Percentiles rank a stretch among this genome's conserved stretches.
phyloP scores from a whole-genome alignment of 768 basidiomycete species.

The Kondoa subrosea region DNA sequence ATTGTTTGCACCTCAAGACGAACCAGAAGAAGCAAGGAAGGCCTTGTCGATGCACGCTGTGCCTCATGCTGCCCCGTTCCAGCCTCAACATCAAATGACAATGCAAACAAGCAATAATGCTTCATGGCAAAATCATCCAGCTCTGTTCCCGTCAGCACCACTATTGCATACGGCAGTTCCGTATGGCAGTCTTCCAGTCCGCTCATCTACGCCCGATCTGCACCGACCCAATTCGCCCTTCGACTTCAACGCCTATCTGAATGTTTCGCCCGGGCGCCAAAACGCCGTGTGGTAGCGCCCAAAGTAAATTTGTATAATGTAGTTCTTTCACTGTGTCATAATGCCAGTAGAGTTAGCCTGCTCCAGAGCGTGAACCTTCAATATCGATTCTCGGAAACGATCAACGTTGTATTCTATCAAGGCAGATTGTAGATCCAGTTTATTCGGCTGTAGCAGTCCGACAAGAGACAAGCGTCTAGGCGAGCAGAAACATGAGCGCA shows the following conservation, averaged over 20 bases:
- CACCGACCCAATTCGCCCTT: neutral
- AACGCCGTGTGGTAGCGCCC: neutral
- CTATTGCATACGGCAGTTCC: neutral
- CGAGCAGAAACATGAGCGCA: neutral
- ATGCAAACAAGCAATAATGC: neutral
- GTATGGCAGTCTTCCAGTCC: neutral
- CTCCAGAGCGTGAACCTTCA: slow-evolving; percentile 65
- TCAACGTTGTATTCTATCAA: slow-evolving; percentile 74
- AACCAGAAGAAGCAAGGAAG: neutral
- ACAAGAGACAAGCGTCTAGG: slow-evolving; percentile 35
- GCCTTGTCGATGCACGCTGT: neutral
- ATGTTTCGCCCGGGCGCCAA: neutral
- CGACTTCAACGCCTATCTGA: neutral
- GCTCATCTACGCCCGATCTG: neutral
- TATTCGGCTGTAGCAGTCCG: slow-evolving; percentile 53
- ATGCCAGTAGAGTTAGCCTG: neutral
- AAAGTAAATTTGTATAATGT: neutral
- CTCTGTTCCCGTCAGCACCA: neutral
- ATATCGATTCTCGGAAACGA: slow-evolving; percentile 62
- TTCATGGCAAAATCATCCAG: neutral
- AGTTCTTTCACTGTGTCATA: neutral
- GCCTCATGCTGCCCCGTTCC: neutral
- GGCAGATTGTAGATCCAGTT: slow-evolving; percentile 55
- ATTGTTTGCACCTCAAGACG: slow-evolving; percentile 19
- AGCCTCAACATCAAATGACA: neutral